These are phyloP conservation scores for Cercospora sp. DNA, from an alignment of 2,329 filamentous ascomycete genomes.

Conservation along the genomic window DNA sequence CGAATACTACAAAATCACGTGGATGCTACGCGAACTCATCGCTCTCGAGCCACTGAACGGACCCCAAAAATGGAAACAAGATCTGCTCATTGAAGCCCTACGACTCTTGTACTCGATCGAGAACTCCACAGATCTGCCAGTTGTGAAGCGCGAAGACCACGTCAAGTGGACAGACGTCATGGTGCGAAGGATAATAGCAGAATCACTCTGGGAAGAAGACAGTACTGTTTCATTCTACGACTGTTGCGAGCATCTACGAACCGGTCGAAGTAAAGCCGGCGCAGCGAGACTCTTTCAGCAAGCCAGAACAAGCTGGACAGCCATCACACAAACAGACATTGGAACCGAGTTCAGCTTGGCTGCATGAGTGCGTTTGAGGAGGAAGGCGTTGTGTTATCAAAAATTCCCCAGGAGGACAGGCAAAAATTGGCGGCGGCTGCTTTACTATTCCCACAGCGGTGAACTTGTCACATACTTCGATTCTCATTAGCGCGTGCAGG, in stretches of 20 bases:
- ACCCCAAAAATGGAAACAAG: slow-evolving; percentile 24
- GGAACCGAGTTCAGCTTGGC: slow-evolving; percentile 19
- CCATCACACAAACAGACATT: slow-evolving; percentile 20
- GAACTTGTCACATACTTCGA: neutral
- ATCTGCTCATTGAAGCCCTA: slow-evolving; percentile 22
- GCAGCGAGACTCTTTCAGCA: slow-evolving; percentile 22
- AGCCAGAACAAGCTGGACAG: slow-evolving; percentile 21
- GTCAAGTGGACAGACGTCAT: slow-evolving; percentile 23
- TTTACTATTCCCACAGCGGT: neutral
- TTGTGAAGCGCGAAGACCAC: slow-evolving; percentile 20
- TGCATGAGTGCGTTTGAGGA: neutral
- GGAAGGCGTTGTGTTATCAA: neutral
- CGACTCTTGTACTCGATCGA: slow-evolving; percentile 18
- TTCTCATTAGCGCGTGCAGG: neutral
- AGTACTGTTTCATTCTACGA: slow-evolving; percentile 23
- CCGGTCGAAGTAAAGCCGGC: slow-evolving; percentile 24
- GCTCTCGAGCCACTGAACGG: slow-evolving; percentile 20
- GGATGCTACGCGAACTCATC: slow-evolving; percentile 25
- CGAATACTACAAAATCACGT: slow-evolving; percentile 26
- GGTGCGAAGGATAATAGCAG: slow-evolving; percentile 24
- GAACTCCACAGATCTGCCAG: slow-evolving; percentile 23
- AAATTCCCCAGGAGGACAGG: neutral
- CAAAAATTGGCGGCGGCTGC: neutral
- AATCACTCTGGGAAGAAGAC: slow-evolving; percentile 24
- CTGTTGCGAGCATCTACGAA: slow-evolving; percentile 23